A percentile compares a stretch with the other conserved stretches of the same genome.
phyloP scores from a whole-genome alignment of 306 rosid genomes.

The Cucurbita ficifolia region DNA sequence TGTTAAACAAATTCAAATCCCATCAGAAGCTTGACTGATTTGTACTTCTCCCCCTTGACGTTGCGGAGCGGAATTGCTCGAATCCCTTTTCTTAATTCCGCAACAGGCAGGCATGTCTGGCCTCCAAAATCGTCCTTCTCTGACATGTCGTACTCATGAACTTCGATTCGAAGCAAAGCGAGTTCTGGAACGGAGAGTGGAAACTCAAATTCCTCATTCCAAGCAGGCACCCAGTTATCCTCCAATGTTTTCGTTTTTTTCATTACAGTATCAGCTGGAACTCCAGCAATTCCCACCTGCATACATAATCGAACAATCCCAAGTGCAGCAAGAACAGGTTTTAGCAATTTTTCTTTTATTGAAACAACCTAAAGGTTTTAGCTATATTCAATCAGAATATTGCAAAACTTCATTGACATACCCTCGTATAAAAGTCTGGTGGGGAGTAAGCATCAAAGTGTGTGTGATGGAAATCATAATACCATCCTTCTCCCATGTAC shows the following conservation, averaged over 20 bases:
- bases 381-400: background rate
- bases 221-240: constrained; percentile 77
- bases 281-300: constrained; percentile 97
- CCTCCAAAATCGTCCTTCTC: constrained; percentile 98
- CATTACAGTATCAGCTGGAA: constrained; percentile 55
- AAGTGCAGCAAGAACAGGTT: background rate
- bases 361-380: background rate
- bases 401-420: constrained; percentile 22
- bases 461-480: constrained; percentile 56
- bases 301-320: background rate
- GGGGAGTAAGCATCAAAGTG: constrained; percentile 92
- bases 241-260: constrained; percentile 64
- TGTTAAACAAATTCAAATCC: constrained; percentile 53
- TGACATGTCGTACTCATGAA: constrained; percentile 92
- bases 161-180: constrained; percentile 82
- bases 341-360: background rate
- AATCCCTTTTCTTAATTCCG: constrained; percentile 60
- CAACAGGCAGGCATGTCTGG: constrained; percentile 70
- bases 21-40: constrained; percentile 75
- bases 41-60: constrained; percentile 58
- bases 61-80: constrained; percentile 49
- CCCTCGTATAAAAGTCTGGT: constrained; percentile 93
- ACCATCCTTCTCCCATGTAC: constrained; percentile 98
- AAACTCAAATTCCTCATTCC: constrained; percentile 71
- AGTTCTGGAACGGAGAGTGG: constrained; percentile 69